Conservation (phyloP, 164 flowering plant species). For the Vitis riparia region DNA sequence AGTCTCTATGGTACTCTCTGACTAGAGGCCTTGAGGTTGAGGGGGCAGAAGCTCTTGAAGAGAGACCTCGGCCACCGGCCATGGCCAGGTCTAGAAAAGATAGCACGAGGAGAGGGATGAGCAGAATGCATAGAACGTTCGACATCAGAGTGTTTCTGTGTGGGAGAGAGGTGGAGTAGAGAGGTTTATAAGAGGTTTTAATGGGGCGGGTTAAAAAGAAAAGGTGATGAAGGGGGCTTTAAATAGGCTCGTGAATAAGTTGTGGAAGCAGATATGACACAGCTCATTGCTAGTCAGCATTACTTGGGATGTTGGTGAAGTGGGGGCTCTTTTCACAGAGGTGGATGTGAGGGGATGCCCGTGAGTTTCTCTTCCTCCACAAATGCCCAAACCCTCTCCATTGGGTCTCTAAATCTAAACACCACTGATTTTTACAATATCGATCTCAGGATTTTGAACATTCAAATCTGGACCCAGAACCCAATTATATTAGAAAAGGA, state of each 20-base stretch:
- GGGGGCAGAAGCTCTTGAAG: slow-evolving; percentile 11
- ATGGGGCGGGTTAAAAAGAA: neutral
- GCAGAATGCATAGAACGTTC: neutral
- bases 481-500: no score
- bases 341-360: slow-evolving; percentile 30
- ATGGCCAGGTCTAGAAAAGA: slow-evolving; percentile 10
- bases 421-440: no score
- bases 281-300: slow-evolving; percentile 34
- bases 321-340: slow-evolving; percentile 15
- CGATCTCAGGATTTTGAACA: no score
- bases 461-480: no score
- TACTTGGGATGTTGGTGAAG: slow-evolving; percentile 12
- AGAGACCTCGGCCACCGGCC: slow-evolving; percentile 17
- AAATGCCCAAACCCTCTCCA: neutral
- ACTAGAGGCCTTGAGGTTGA: slow-evolving; percentile 23
- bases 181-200: slow-evolving; percentile 11
- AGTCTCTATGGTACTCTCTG: neutral
- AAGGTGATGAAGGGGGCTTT: slow-evolving; percentile 14
- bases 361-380: slow-evolving; percentile 25
- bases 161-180: neutral
- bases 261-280: slow-evolving; percentile 17
- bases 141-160: neutral
- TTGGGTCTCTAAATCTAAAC: neutral
- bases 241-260: slow-evolving; percentile 50
- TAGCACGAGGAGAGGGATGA: slow-evolving; percentile 22